Evolutionary conservation across 2,329 filamentous ascomycete species (phyloP).

Genomic region (Kalmusia sp.): DNA sequence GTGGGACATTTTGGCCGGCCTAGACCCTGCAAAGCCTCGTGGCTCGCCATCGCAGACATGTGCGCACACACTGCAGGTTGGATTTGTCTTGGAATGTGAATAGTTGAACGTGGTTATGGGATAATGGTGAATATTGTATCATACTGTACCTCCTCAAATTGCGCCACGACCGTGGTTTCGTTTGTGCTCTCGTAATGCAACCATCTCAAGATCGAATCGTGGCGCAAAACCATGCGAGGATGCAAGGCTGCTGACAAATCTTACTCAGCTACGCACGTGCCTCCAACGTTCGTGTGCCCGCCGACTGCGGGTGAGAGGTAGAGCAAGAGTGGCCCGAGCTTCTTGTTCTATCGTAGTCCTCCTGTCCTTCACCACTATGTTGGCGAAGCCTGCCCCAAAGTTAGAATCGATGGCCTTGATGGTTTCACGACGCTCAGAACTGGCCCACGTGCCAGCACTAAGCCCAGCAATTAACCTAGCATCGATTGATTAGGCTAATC

Average conservation of each 20-base stretch:
- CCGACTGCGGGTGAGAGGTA: no score
- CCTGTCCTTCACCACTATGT: no score
- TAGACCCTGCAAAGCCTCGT: not conserved
- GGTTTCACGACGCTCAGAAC: not conserved
- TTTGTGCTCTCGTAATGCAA: not conserved
- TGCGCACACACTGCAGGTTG: not conserved
- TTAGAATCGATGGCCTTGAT: no score
- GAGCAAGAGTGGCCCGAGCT: not conserved
- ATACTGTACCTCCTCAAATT: constrained; percentile 9
- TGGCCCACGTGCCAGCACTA: constrained; percentile 2
- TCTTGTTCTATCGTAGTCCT: no score
- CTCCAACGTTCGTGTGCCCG: not conserved
- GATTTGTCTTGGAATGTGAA: not conserved
- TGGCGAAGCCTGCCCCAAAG: no score
- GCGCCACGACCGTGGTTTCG: not conserved
- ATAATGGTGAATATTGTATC: constrained; percentile 18
- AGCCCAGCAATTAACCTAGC: constrained; percentile 33
- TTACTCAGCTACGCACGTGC: not conserved
- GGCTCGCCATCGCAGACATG: not conserved
- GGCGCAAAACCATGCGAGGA: not conserved
- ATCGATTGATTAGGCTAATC: constrained; percentile 45
- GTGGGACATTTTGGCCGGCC: constrained; percentile 12
- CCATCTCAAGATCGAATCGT: no score
- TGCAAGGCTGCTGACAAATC: not conserved
- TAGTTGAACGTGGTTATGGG: constrained; percentile 1